A percentile compares a stretch with the other conserved stretches of the same genome.
Evolutionary conservation across 2,329 filamentous ascomycete species (phyloP).

Genomic region (Tolypocladium tundrense): DNA sequence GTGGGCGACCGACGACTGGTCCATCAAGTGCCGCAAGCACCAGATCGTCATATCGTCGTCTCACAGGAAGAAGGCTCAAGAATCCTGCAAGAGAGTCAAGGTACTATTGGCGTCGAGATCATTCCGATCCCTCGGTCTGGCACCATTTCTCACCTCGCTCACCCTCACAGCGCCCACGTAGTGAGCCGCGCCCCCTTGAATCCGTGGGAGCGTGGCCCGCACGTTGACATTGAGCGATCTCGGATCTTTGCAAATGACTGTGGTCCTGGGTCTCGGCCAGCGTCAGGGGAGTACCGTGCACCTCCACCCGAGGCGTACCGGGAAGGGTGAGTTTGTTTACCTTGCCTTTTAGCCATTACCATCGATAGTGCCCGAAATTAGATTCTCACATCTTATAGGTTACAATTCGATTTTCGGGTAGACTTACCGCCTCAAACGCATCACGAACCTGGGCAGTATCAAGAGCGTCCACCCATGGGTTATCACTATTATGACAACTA

Average conservation of each 20-base stretch:
- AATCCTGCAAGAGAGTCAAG: conserved; percentile 8
- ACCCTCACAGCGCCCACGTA: neutral
- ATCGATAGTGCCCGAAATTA: neutral
- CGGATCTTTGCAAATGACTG: neutral
- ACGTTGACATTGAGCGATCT: neutral
- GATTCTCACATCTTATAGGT: neutral
- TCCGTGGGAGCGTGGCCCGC: neutral
- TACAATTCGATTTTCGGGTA: neutral
- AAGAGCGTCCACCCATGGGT: neutral
- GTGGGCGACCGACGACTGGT: conserved; percentile 2
- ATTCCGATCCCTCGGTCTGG: conserved; percentile 7
- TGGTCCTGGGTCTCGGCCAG: neutral
- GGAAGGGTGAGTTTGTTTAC: conserved; percentile 1
- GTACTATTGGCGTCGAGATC: conserved; percentile 9
- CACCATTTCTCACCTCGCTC: neutral
- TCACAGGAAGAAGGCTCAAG: conserved; percentile 12
- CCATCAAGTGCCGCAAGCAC: conserved; percentile 5
- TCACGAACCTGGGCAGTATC: neutral
- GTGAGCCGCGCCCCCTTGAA: neutral
- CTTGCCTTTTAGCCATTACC: neutral
- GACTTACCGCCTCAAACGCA: neutral
- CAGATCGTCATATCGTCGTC: conserved; percentile 5
- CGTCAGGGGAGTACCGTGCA: neutral
- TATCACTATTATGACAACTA: neutral
- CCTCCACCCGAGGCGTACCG: neutral